Evolutionary conservation across 2,329 filamentous ascomycete genomes (phyloP).

Genomic region (Drechslerella dactyloides): DNA sequence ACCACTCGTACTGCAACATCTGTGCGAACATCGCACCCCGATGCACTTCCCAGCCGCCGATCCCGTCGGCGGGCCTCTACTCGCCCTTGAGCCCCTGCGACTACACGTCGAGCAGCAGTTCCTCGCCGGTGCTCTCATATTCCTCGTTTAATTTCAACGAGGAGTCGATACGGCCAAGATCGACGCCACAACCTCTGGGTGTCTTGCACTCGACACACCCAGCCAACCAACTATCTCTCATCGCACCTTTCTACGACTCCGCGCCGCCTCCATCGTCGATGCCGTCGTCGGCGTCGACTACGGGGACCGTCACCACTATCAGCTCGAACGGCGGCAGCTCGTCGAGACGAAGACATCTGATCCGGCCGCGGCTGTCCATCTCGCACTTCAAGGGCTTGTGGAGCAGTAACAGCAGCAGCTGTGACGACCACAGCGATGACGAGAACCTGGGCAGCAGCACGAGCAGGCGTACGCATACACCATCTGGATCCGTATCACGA

Average conservation of each 20-base stretch:
- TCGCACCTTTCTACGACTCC: conserved; percentile 48
- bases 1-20: conserved; percentile 49
- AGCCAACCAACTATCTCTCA: conserved; percentile 42
- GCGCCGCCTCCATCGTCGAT: conserved; percentile 38
- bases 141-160: conserved; percentile 32
- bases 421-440: conserved; percentile 48
- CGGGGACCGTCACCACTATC: conserved; percentile 45
- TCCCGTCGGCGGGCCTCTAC: conserved; percentile 18
- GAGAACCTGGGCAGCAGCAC: conserved; percentile 34
- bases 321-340: conserved; percentile 45
- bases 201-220: conserved; percentile 46
- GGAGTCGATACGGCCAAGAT: conserved; percentile 37
- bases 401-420: conserved; percentile 49
- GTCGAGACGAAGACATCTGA: conserved; percentile 38
- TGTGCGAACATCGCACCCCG: conserved; percentile 40
- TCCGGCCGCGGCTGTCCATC: conserved; percentile 42
- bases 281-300: conserved; percentile 23
- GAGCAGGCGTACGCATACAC: background rate
- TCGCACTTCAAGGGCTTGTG: conserved; percentile 49
- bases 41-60: conserved; percentile 38
- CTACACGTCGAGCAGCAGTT: conserved; percentile 39
- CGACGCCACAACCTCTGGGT: conserved; percentile 41
- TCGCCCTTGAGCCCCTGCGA: conserved; percentile 37
- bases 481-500: conserved; percentile 38
- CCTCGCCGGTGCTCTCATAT: conserved; percentile 41